Evolutionary conservation across 805 yeast genomes (phyloP), one percentile per base, ranked within the genome.

Genomic region (Maudiozyma bulderi): DNA sequence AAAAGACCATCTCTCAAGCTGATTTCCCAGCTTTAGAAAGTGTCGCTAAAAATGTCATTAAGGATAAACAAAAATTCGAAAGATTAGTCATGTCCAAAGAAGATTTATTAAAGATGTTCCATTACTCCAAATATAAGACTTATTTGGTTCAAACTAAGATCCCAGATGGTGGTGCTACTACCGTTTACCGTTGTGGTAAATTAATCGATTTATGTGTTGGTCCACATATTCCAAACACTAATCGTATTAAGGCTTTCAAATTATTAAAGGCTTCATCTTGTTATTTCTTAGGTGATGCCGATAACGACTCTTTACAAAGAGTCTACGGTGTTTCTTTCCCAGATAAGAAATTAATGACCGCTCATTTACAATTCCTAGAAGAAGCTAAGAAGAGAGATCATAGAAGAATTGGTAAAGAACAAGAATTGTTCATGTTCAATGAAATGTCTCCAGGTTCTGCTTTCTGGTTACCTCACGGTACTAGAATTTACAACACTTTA

Each of bases 401-500:
- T 72, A 81, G 99, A 72, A 90, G 83, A 71, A 84, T 93, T 57
- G 99, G 99, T 68, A 84, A 74, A 62, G 98, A 93, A 62, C 99
- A 93, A 73, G 98, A 93, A 66, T 77, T 93, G 63, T 93, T 90
- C 73, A 80, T 84, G 71, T 93, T 93, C 80, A 81, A 93, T 70
- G 99, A 93, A 71, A 73, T 91, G 84, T 86, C 96, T 15, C 99
- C 99, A 48, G 99, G 99, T 57, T 82, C 95, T 40, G 90, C 95
- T 52, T 93, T 93, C 81, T 93, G 98, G 98, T 78, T 93, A 61
- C 99, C 99, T 46, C 99, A 91, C 64, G 99, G 99, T 71, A 82
- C 99, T 45, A 85, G 98, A 73, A 93, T 93, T 65, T 93, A 93
- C 78, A 87, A 87, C 71, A 80, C 87, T 51, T 75, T 93, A 68